phyloP scores from a whole-genome alignment of 768 basidiomycete species.

The Xerocomellus dryophilus region DNA sequence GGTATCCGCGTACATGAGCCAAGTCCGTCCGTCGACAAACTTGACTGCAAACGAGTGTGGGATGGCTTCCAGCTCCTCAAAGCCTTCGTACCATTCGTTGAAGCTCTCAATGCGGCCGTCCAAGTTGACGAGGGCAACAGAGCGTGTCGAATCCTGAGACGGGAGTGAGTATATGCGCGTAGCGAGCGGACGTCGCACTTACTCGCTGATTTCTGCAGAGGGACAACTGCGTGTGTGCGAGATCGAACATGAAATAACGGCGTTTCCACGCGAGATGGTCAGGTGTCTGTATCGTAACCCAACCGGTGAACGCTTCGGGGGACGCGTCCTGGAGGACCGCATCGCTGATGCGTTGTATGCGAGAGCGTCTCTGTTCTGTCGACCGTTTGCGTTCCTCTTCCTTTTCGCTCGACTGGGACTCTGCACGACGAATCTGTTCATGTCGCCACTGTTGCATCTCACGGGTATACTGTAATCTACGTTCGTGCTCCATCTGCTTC shows the following conservation, averaged over 20 bases:
- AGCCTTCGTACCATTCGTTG: conserved; percentile 65
- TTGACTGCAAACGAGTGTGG: conserved; percentile 65
- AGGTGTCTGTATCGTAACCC: conserved; percentile 59
- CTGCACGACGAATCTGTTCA: conserved; percentile 44
- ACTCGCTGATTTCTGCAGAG: conserved; percentile 56
- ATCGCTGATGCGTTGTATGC: conserved; percentile 46
- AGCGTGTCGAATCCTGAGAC: conserved; percentile 28
- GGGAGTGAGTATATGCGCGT: conserved; percentile 1
- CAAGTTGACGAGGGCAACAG: conserved; percentile 41
- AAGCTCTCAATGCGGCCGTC: conserved; percentile 45
- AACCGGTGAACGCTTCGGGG: conserved; percentile 45
- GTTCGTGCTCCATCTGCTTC: conserved; percentile 45
- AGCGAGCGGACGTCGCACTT: background rate
- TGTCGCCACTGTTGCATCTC: conserved; percentile 52
- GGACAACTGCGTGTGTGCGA: conserved; percentile 40
- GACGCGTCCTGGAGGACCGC: conserved; percentile 42
- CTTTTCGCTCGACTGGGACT: conserved; percentile 44
- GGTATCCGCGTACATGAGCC: conserved; percentile 60
- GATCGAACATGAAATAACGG: conserved; percentile 55
- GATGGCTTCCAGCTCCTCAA: conserved; percentile 64
- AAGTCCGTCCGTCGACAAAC: conserved; percentile 48
- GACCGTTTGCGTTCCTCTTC: conserved; percentile 42
- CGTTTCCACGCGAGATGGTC: conserved; percentile 60
- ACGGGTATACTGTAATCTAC: conserved; percentile 48
- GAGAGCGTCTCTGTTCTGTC: conserved; percentile 37